Evolutionary conservation across 1,284 basidiomycete species (phyloP).

Genomic region (Fomitopsis pinicola): DNA sequence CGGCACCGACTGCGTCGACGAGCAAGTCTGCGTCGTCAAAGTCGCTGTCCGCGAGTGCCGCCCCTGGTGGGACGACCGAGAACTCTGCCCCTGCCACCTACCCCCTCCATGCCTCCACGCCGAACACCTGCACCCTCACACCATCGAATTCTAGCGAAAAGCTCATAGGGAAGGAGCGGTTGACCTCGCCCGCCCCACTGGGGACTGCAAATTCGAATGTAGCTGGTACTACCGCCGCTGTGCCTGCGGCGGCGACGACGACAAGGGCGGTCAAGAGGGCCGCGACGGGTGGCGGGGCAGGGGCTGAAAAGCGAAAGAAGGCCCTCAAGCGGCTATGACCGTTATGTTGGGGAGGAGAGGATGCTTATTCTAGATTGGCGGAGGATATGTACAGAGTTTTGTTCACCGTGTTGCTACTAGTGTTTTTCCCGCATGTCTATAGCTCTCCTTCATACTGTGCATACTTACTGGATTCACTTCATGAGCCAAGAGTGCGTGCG

Average conservation of each 20-base stretch:
- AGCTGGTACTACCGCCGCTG: conserved; percentile 24
- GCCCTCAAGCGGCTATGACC: conserved; percentile 69
- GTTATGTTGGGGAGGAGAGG: conserved; percentile 13
- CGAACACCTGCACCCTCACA: conserved; percentile 33
- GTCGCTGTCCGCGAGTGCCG: conserved; percentile 10
- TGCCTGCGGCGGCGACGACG: conserved; percentile 31
- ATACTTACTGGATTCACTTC: not conserved
- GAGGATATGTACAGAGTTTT: not conserved
- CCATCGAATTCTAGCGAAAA: conserved; percentile 38
- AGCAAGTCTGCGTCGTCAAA: conserved; percentile 18
- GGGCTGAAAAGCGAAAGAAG: conserved; percentile 79
- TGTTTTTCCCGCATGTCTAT: not conserved
- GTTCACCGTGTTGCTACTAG: not conserved
- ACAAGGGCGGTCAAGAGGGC: conserved; percentile 66
- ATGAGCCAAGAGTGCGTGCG: not conserved
- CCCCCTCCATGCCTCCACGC: conserved; percentile 31
- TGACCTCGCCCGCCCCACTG: conserved; percentile 58
- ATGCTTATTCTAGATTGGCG: conserved; percentile 2
- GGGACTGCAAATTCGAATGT: conserved; percentile 68
- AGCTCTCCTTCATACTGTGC: not conserved
- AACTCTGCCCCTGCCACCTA: conserved; percentile 13
- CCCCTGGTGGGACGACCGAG: conserved; percentile 24
- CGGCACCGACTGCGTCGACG: conserved; percentile 9
- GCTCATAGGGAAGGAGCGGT: conserved; percentile 48
- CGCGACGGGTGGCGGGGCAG: conserved; percentile 46